Percentiles rank a stretch among this genome's conserved stretches.
Evolutionary conservation across 257 asterid genomes (phyloP).

Genomic region (Ligustrum vulgare): DNA sequence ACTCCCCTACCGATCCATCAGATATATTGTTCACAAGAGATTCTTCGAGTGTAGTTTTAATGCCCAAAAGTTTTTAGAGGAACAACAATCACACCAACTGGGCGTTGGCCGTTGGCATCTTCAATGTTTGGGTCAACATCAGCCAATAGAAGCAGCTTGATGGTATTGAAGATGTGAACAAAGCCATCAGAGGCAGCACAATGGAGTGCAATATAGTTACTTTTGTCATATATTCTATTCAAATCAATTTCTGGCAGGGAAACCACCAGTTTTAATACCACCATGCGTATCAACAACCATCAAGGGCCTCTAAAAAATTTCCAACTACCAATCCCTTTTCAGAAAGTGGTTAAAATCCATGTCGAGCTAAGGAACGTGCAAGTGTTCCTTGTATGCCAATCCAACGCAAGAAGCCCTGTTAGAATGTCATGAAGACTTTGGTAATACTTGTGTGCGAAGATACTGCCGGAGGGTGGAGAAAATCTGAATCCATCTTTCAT

Average conservation of each 20-base stretch:
- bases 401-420: no score
- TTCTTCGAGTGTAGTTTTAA: conserved; percentile 59
- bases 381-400: no score
- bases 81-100: conserved; percentile 60
- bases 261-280: conserved; percentile 62
- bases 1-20: conserved; percentile 63
- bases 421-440: no score
- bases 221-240: conserved; percentile 64
- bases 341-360: no score
- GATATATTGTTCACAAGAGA: conserved; percentile 55
- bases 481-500: no score
- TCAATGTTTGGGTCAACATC: conserved; percentile 84
- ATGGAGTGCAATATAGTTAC: conserved; percentile 89
- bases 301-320: no score
- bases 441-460: no score
- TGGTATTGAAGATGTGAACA: conserved; percentile 42
- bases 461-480: no score
- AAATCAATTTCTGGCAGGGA: conserved; percentile 77
- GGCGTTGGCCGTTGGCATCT: conserved; percentile 61
- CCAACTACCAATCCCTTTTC: no score
- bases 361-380: no score
- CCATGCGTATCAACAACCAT: conserved; percentile 96
- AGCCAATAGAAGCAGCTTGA: conserved; percentile 66
- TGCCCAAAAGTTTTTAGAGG: conserved; percentile 53
- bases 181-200: conserved; percentile 91